These are phyloP conservation scores for Hydnomerulius pinastri DNA, from an alignment of 768 basidiomycete genomes.

Conservation along the genomic window DNA sequence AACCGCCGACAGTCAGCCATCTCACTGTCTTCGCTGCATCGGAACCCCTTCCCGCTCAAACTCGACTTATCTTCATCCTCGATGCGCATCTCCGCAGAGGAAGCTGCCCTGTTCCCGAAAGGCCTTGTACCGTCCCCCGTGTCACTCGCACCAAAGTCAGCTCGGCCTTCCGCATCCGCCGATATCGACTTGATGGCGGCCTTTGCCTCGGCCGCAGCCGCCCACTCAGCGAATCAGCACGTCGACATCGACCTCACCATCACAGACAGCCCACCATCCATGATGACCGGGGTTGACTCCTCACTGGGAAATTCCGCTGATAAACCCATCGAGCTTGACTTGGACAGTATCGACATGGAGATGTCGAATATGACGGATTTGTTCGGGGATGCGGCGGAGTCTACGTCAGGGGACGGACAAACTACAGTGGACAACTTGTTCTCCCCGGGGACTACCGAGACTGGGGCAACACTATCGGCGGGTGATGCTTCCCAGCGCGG, in stretches of 20 bases:
- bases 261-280: conserved; percentile 32
- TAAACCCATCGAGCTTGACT: conserved; percentile 79
- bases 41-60: conserved; percentile 69
- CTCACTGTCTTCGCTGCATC: conserved; percentile 77
- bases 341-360: conserved; percentile 69
- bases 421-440: conserved; percentile 50
- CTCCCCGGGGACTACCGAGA: conserved; percentile 42
- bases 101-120: conserved; percentile 55
- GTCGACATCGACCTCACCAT: conserved; percentile 64
- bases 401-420: conserved; percentile 36
- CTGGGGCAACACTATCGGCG: conserved; percentile 16
- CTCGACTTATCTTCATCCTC: conserved; percentile 78
- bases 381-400: conserved; percentile 51
- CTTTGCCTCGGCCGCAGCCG: conserved; percentile 46
- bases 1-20: conserved; percentile 73
- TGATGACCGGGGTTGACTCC: conserved; percentile 32
- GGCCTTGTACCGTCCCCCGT: conserved; percentile 73
- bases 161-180: conserved; percentile 57
- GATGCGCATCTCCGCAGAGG: conserved; percentile 65
- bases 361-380: conserved; percentile 51
- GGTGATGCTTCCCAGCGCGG: conserved; percentile 15
- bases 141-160: conserved; percentile 79
- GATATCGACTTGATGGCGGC: conserved; percentile 69
- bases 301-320: conserved; percentile 65
- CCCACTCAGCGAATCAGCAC: conserved; percentile 30